Percentiles rank a stretch among this genome's conserved stretches.
Evolutionary conservation across 345 rosid genomes (phyloP).

Genomic region (Murraya koenigii): DNA sequence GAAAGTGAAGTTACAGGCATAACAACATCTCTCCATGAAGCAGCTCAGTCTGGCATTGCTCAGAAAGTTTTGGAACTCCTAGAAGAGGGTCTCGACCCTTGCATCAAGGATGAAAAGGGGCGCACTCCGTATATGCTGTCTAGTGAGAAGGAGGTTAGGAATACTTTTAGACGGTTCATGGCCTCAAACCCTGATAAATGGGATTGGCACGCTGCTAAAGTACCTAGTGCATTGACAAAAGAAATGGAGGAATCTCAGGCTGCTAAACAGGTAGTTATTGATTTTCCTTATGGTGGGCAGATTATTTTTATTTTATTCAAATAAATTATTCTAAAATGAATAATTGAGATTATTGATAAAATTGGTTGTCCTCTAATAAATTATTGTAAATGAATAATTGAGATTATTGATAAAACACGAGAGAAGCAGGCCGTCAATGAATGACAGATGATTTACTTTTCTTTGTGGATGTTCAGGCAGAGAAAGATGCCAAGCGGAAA

Average conservation of each 20-base stretch:
- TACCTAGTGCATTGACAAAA: slow-evolving; percentile 93
- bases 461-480: slow-evolving; percentile 52
- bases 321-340: neutral
- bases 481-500: slow-evolving; percentile 94
- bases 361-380: slow-evolving; percentile 1
- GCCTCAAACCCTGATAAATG: slow-evolving; percentile 78
- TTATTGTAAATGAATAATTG: neutral
- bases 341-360: no score
- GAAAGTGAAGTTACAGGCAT: slow-evolving; percentile 37
- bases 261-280: slow-evolving; percentile 65
- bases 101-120: slow-evolving; percentile 75
- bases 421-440: no score
- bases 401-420: no score
- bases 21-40: slow-evolving; percentile 81
- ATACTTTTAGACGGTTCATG: slow-evolving; percentile 86
- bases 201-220: slow-evolving; percentile 96
- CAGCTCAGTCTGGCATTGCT: slow-evolving; percentile 54
- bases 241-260: slow-evolving; percentile 98
- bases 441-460: slow-evolving; percentile 1
- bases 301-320: slow-evolving; percentile 6
- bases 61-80: slow-evolving; percentile 67
- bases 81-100: slow-evolving; percentile 86
- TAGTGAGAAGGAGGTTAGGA: slow-evolving; percentile 82
- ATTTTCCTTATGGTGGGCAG: neutral
- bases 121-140: slow-evolving; percentile 80